Evolutionary conservation across 495 filamentous ascomycete genomes (phyloP).

Genomic region (Aspergillus baeticus): DNA sequence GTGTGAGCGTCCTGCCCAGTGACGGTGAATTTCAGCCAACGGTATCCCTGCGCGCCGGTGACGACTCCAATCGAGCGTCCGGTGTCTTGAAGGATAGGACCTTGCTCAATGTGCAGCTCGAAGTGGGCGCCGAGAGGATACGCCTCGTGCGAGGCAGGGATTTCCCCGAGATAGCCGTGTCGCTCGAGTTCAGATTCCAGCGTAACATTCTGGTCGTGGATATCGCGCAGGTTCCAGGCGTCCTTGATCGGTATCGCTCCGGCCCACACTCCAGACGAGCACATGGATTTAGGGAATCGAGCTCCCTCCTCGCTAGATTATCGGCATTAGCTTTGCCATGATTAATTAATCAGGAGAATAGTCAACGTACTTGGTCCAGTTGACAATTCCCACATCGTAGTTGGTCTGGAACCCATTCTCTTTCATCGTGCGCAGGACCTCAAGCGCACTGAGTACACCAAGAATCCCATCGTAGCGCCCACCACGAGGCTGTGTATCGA

Average conservation of each 20-base stretch:
- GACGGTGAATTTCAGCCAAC: constrained; percentile 63
- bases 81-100: constrained; percentile 60
- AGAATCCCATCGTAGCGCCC: constrained; percentile 74
- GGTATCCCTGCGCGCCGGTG: constrained; percentile 58
- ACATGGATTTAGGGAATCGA: constrained; percentile 75
- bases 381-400: constrained; percentile 65
- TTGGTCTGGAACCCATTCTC: constrained; percentile 63
- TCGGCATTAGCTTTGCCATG: background rate
- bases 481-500: constrained; percentile 65
- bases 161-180: constrained; percentile 64
- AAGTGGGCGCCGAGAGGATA: constrained; percentile 67
- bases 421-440: constrained; percentile 64
- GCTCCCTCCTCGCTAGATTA: constrained; percentile 66
- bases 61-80: constrained; percentile 64
- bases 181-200: constrained; percentile 56
- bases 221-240: constrained; percentile 59
- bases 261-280: constrained; percentile 72
- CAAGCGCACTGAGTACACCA: constrained; percentile 64
- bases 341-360: background rate
- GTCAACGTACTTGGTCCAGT: constrained; percentile 60
- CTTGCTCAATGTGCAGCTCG: constrained; percentile 80
- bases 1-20: constrained; percentile 67
- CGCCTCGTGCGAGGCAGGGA: constrained; percentile 25
- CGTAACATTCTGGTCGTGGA: constrained; percentile 51
- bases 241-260: constrained; percentile 56